Conservation (phyloP, 768 basidiomycete genomes). For the Serendipita sp. region DNA sequence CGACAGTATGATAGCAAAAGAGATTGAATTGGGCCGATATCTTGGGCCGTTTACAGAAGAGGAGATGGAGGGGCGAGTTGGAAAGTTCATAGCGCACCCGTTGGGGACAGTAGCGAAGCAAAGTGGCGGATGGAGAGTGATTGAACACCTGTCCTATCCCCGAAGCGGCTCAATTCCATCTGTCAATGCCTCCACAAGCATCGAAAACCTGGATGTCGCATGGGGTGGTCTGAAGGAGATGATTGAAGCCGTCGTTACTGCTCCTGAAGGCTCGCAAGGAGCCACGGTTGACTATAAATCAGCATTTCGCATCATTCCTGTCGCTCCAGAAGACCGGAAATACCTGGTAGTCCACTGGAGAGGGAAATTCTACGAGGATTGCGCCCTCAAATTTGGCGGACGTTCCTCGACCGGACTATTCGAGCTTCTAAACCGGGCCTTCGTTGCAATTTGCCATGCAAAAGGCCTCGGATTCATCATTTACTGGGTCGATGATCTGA, state of each 20-base stretch:
- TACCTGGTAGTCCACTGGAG: neutral
- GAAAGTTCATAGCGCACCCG: conserved; percentile 17
- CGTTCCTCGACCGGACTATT: conserved; percentile 10
- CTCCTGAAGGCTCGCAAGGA: conserved; percentile 15
- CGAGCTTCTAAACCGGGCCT: neutral
- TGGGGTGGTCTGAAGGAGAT: neutral
- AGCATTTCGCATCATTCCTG: conserved; percentile 8
- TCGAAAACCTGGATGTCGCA: neutral
- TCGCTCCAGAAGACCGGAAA: conserved; percentile 6
- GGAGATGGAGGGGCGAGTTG: too few relatives aligned
- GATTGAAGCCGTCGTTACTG: conserved; percentile 11
- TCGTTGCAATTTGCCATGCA: neutral
- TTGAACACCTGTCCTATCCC: neutral
- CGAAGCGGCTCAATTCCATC: neutral
- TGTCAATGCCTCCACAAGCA: neutral
- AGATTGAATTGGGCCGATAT: too few relatives aligned
- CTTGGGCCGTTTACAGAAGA: too few relatives aligned
- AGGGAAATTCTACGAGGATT: conserved; percentile 13
- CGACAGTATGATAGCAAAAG: too few relatives aligned
- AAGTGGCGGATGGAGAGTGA: neutral
- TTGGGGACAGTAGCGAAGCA: conserved; percentile 16
- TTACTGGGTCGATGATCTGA: neutral
- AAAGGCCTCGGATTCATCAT: neutral
- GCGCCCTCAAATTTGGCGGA: conserved; percentile 14
- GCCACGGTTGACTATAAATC: conserved; percentile 12